A percentile compares a stretch with the other conserved stretches of the same genome.
phyloP scores from a whole-genome alignment of 371 early-diverging fungal species.

The Conidiobolus incongruus region DNA sequence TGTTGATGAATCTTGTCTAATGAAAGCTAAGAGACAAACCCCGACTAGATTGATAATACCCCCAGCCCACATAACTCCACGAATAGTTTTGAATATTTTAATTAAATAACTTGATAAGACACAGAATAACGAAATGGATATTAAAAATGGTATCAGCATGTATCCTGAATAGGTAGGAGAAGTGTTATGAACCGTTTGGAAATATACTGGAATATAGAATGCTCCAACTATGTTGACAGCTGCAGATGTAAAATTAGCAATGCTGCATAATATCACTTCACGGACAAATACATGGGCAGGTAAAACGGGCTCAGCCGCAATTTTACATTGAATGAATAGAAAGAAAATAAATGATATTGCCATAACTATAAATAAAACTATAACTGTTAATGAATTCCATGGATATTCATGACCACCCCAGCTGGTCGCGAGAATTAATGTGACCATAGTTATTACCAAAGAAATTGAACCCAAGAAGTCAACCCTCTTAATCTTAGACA shows the following conservation, averaged over 20 bases:
- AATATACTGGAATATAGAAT: conserved; percentile 42
- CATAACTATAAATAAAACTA: conserved; percentile 28
- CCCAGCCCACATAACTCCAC: conserved; percentile 4
- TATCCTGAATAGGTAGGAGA: conserved; percentile 32
- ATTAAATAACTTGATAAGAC: conserved; percentile 13
- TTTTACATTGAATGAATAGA: conserved; percentile 25
- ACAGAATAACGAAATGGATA: conserved; percentile 11
- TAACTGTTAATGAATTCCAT: conserved; percentile 24
- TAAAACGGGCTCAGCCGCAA: conserved; percentile 26
- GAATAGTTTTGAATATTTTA: conserved; percentile 10
- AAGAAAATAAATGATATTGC: conserved; percentile 35
- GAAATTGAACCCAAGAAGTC: conserved; percentile 26
- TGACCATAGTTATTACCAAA: conserved; percentile 15
- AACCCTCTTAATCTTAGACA: conserved; percentile 17
- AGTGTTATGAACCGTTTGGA: conserved; percentile 15
- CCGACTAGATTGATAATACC: conserved; percentile 16
- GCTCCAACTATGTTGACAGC: conserved; percentile 37
- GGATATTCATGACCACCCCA: conserved; percentile 21
- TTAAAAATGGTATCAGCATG: conserved; percentile 33
- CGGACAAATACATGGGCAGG: conserved; percentile 19
- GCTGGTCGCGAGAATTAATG: neutral
- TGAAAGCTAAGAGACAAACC: conserved; percentile 19
- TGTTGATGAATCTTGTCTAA: conserved; percentile 13
- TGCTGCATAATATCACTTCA: conserved; percentile 16
- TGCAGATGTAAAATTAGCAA: conserved; percentile 30